Conservation (phyloP, 225 moss, liverwort and hornwort genomes). For the Asterella californica region DNA sequence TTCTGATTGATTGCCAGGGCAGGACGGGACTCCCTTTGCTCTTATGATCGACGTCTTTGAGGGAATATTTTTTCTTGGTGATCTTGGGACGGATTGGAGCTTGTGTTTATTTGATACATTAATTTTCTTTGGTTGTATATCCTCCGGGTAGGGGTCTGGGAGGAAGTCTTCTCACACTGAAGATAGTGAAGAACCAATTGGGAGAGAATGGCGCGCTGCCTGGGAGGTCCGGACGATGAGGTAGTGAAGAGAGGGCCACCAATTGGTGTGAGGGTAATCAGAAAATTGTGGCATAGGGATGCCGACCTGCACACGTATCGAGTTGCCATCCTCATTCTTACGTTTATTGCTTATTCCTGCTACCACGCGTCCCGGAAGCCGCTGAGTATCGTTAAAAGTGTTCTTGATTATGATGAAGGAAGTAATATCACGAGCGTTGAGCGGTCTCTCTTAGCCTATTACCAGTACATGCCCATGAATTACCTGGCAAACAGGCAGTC, state of each 20-base stretch:
- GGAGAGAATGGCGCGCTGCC: slow-evolving; percentile 16
- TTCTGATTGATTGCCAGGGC: neutral
- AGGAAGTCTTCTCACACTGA: too few relatives aligned
- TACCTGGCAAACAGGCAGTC: slow-evolving; percentile 23
- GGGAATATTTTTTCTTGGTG: neutral
- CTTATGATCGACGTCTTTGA: neutral
- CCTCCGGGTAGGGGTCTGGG: neutral
- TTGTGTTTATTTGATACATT: neutral
- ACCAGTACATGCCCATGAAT: slow-evolving; percentile 30
- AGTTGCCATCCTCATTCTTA: slow-evolving; percentile 53
- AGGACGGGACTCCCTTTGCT: neutral
- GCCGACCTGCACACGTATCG: slow-evolving; percentile 43
- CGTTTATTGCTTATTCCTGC: slow-evolving; percentile 72
- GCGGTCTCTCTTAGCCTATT: slow-evolving; percentile 21
- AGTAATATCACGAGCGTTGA: slow-evolving; percentile 8
- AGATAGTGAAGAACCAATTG: neutral
- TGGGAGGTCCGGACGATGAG: slow-evolving; percentile 17
- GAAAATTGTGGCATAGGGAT: slow-evolving; percentile 27
- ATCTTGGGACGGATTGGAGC: neutral
- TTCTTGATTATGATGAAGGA: slow-evolving; percentile 58
- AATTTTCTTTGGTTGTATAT: neutral
- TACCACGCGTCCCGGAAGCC: slow-evolving; percentile 89
- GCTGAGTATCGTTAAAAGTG: slow-evolving; percentile 86
- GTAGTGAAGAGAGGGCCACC: slow-evolving; percentile 36
- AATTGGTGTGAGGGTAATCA: slow-evolving; percentile 35